phyloP scores from a whole-genome alignment of 768 basidiomycete genomes.

The Suillus sp. region DNA sequence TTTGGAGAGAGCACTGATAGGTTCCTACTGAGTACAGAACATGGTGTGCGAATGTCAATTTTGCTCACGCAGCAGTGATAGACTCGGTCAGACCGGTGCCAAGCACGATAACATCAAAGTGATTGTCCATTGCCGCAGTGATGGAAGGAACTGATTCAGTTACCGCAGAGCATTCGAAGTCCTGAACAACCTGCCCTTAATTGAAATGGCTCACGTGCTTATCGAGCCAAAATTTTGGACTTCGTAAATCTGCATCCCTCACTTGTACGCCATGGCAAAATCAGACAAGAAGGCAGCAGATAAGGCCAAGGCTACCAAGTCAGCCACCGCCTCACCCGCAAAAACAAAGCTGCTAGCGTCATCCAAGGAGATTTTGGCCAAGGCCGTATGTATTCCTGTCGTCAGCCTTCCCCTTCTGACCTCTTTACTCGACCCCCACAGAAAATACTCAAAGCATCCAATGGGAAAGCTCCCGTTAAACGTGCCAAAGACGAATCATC shows the following conservation, averaged over 20 bases:
- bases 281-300: conserved; percentile 35
- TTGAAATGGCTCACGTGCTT: conserved; percentile 24
- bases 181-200: conserved; percentile 30
- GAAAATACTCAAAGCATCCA: conserved; percentile 22
- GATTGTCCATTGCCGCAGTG: conserved; percentile 34
- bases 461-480: conserved; percentile 24
- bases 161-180: not conserved
- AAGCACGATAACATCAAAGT: conserved; percentile 68
- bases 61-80: conserved; percentile 83
- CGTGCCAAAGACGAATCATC: conserved; percentile 26
- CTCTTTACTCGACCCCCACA: conserved; percentile 9
- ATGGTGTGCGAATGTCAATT: conserved; percentile 11
- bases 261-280: conserved; percentile 40
- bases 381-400: conserved; percentile 32
- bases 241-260: conserved; percentile 5
- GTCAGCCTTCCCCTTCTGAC: not conserved
- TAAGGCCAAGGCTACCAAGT: conserved; percentile 38
- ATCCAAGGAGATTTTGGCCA: conserved; percentile 46
- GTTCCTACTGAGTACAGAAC: conserved; percentile 1
- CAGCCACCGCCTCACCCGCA: conserved; percentile 24
- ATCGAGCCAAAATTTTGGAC: conserved; percentile 21
- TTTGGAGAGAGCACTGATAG: conserved; percentile 79
- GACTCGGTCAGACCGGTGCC: conserved; percentile 87
- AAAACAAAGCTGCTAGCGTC: conserved; percentile 34
- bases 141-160: not conserved